phyloP scores from a whole-genome alignment of 176 grass and related monocot species.

The Saccharum officinarum region DNA sequence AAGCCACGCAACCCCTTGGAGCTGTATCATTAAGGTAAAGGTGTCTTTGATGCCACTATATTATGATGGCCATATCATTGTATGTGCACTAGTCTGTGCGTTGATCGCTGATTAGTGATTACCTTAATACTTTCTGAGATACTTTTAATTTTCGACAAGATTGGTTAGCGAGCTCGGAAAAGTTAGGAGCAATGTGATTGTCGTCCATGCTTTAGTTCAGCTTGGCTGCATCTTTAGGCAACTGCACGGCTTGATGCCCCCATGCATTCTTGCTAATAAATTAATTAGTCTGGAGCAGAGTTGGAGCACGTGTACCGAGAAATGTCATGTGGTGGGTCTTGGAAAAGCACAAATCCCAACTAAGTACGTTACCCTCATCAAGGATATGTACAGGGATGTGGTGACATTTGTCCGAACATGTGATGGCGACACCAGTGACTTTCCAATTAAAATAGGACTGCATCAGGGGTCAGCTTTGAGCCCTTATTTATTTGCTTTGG shows the following conservation, averaged over 20 bases:
- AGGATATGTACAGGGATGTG: too few species aligned
- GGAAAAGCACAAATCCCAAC: too few species aligned
- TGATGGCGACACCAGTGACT: too few species aligned
- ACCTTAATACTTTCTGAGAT: slow-evolving; percentile 23
- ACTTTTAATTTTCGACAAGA: slow-evolving; percentile 11
- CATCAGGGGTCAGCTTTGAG: too few species aligned
- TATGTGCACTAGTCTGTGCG: background rate
- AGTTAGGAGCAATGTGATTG: background rate
- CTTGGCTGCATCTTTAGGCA: slow-evolving; percentile 22
- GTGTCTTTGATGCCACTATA: background rate
- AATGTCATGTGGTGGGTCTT: too few species aligned
- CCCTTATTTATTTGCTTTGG: too few species aligned
- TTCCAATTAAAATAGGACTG: too few species aligned
- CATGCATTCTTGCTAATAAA: slow-evolving; percentile 10
- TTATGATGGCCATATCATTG: slow-evolving; percentile 21
- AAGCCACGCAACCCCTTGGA: slow-evolving; percentile 15
- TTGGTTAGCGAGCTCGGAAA: background rate
- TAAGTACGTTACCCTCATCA: too few species aligned
- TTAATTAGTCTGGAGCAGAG: background rate
- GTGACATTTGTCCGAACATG: too few species aligned
- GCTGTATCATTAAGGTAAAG: slow-evolving; percentile 34
- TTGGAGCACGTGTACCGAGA: too few species aligned
- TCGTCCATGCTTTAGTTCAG: background rate
- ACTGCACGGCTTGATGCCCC: slow-evolving; percentile 13
- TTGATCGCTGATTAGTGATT: slow-evolving; percentile 27